These are phyloP conservation scores for Elaeis oleifera DNA, from an alignment of 202 grass and related monocot genomes.

Conservation along the genomic window DNA sequence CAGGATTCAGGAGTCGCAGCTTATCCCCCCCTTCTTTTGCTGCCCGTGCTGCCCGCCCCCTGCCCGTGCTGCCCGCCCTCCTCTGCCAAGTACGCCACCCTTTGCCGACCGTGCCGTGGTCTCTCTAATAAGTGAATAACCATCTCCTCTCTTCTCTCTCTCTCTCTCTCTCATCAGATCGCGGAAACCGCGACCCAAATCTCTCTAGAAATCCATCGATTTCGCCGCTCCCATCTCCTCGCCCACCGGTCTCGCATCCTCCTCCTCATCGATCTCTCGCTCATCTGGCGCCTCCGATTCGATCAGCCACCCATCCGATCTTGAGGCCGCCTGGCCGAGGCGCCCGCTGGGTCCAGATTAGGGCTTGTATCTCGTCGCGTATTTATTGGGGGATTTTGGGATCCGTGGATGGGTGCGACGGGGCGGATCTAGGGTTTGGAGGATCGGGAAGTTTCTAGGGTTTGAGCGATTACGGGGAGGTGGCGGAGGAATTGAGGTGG, in stretches of 20 bases:
- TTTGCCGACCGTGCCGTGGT: too few relatives aligned
- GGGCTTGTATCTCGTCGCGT: neutral
- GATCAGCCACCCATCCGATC: neutral
- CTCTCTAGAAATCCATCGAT: neutral
- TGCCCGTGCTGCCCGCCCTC: too few relatives aligned
- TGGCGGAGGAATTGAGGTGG: neutral
- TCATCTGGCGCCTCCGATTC: neutral
- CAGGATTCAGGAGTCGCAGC: too few relatives aligned
- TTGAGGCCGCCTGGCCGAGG: too few relatives aligned
- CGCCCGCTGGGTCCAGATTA: neutral
- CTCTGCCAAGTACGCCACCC: too few relatives aligned
- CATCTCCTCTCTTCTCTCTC: too few relatives aligned
- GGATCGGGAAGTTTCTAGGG: neutral
- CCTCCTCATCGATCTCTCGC: neutral
- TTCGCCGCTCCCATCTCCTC: neutral
- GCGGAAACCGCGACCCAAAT: constrained; percentile 24
- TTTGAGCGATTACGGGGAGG: neutral
- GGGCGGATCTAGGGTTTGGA: neutral
- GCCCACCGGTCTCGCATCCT: neutral
- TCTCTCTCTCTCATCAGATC: neutral
- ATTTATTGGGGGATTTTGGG: neutral
- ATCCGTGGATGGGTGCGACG: neutral
- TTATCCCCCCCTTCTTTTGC: too few relatives aligned
- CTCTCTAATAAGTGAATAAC: too few relatives aligned
- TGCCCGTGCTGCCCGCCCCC: too few relatives aligned